Evolutionary conservation across 108 stramenopile genomes (phyloP).

Genomic region (Nitzschia sp.): DNA sequence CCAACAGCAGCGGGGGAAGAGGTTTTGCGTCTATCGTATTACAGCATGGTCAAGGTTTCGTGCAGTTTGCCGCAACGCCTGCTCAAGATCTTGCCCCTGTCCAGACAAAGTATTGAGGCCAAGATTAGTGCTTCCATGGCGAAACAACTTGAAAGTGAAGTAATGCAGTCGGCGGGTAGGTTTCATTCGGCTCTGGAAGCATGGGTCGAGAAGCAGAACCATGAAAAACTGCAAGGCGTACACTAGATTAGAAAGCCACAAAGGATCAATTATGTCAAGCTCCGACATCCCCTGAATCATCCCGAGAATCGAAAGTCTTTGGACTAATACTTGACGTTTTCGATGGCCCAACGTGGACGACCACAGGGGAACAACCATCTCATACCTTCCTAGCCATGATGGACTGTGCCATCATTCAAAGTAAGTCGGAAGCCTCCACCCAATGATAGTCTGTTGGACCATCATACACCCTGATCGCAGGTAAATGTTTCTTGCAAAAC

Average conservation of each 20-base stretch:
- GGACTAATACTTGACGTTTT: too few relatives aligned
- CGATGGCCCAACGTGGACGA: too few relatives aligned
- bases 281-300: too few relatives aligned
- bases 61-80: conserved; percentile 17
- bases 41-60: conserved; percentile 22
- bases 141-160: conserved; percentile 32
- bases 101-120: conserved; percentile 15
- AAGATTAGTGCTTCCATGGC: conserved; percentile 29
- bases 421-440: too few relatives aligned
- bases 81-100: conserved; percentile 27
- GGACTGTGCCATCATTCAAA: too few relatives aligned
- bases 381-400: too few relatives aligned
- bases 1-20: background rate
- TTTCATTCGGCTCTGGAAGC: conserved; percentile 16
- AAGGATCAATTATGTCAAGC: too few relatives aligned
- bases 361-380: too few relatives aligned
- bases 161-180: conserved; percentile 21
- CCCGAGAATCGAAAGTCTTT: too few relatives aligned
- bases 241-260: background rate
- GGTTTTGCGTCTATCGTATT: conserved; percentile 14
- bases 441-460: too few relatives aligned
- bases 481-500: too few relatives aligned
- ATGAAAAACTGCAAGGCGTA: background rate
- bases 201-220: background rate
- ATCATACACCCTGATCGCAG: too few relatives aligned